A percentile compares a stretch with the other conserved stretches of the same genome.
Conservation (phyloP, 306 rosid species). For the Betula pendula region DNA sequence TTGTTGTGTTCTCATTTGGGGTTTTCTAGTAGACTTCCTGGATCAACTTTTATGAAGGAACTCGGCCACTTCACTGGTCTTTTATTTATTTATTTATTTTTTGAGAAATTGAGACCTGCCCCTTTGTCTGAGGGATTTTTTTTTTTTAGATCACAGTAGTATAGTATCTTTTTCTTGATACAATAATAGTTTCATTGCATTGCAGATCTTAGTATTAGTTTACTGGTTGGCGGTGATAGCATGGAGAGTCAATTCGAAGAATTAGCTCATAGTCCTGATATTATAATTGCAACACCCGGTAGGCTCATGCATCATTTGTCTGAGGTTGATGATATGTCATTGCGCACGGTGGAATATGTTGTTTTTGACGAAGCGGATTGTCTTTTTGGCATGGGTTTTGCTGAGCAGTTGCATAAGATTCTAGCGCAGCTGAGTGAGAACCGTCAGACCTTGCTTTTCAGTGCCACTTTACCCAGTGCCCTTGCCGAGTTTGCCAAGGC, state of each 20-base stretch:
- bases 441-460: conserved; percentile 86
- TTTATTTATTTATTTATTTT: too few relatives aligned
- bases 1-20: too few relatives aligned
- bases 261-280: conserved; percentile 75
- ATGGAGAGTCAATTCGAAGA: conserved; percentile 93
- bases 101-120: too few relatives aligned
- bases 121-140: too few relatives aligned
- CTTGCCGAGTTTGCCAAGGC: conserved; percentile 99
- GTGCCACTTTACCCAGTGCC: conserved; percentile 89
- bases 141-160: background rate
- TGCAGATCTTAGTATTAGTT: conserved; percentile 80
- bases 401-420: conserved; percentile 82
- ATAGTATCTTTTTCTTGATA: background rate
- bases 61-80: too few relatives aligned
- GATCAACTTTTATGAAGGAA: too few relatives aligned
- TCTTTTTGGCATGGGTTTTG: conserved; percentile 86
- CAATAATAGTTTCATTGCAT: background rate
- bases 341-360: conserved; percentile 82
- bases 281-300: conserved; percentile 94
- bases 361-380: conserved; percentile 92
- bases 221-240: conserved; percentile 94
- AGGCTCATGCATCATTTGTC: conserved; percentile 95
- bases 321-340: conserved; percentile 84
- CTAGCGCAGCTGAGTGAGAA: conserved; percentile 78
- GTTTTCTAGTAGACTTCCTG: too few relatives aligned